Base-by-base conservation (phyloP, 257 asterid genomes). In the Plectranthus barbatus region DNA sequence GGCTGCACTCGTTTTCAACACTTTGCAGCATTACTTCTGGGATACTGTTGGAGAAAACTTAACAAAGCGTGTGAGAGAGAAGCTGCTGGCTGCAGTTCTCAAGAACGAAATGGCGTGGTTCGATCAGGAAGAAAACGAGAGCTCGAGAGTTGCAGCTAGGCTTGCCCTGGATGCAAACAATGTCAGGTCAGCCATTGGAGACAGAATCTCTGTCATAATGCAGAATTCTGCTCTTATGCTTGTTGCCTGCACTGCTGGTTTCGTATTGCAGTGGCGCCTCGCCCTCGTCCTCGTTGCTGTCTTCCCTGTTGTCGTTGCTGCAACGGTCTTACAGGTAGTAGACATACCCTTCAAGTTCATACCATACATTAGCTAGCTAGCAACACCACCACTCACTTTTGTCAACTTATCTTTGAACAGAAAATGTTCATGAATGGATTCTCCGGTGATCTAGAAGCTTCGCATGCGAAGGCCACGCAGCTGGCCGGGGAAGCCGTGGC, bases 361-460 rank as follows among this genome's bases (percentile, higher is more conserved):
- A n/a, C 61, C 26, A 26, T 26, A n/a, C n/a, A n/a, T 26, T 26
- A 26, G n/a, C n/a, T 26, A 26, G 31, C 44, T 29, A 56, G 55
- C 26, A 24, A 9, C 41, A 60, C 1, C 1, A 45, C 44, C 21
- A 29, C 67, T 61, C 2, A 36, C 10, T 46, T 6, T 6, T 10
- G 41, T 34, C 7, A 26, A 34, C 39, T 14, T 9, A 37, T 12
- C 3, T 47, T 70, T 67, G 21, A 19, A 23, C 88, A 91, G 98
- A 91, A 91, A 84, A 82, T 91, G 98, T 88, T 91, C 81, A 86
- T 84, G 95, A 86, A 49, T 24, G 98, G 98, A 78, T 91, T 91
- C 83, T 88, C 96, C 3, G 98, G 98, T 3, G 98, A 91, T 77
- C 68, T 91, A 21, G 98, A 91, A 72, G 93, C 91, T 20, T 86